Conservation (phyloP, 208 protist genomes). For the Acanthamoeba royreba region DNA sequence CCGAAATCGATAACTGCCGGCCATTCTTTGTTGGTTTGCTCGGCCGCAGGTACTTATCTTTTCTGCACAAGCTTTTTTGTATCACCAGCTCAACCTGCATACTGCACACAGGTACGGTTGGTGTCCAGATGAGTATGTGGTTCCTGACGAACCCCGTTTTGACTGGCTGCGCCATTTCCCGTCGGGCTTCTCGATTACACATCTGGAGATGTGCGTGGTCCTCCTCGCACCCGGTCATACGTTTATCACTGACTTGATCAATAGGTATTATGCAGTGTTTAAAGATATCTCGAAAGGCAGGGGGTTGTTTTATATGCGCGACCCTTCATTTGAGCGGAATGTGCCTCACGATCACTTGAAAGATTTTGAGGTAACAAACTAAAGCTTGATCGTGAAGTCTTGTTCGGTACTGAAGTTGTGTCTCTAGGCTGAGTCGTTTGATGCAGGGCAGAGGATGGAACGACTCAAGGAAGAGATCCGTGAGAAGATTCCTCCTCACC, state of each 20-base stretch:
- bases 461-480: constrained; percentile 5
- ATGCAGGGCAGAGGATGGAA: neutral
- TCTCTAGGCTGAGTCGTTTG: neutral
- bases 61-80: neutral
- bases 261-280: constrained; percentile 78
- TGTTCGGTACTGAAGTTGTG: neutral
- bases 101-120: constrained; percentile 13
- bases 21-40: constrained; percentile 90
- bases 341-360: neutral
- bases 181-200: constrained; percentile 87
- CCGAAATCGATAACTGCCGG: constrained; percentile 89
- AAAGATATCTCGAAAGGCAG: neutral
- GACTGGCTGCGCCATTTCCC: constrained; percentile 70
- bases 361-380: constrained; percentile 28
- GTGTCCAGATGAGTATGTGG: constrained; percentile 10
- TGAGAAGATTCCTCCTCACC: neutral
- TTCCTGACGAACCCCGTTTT: constrained; percentile 34
- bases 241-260: neutral
- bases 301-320: constrained; percentile 83
- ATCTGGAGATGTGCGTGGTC: constrained; percentile 87
- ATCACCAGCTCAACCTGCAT: neutral
- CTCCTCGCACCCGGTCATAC: too few relatives aligned
- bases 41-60: constrained; percentile 80
- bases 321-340: neutral
- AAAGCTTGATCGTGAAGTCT: neutral